Base-by-base conservation (phyloP, 108 stramenopile species). In the Pelagomonas calceolata region DNA sequence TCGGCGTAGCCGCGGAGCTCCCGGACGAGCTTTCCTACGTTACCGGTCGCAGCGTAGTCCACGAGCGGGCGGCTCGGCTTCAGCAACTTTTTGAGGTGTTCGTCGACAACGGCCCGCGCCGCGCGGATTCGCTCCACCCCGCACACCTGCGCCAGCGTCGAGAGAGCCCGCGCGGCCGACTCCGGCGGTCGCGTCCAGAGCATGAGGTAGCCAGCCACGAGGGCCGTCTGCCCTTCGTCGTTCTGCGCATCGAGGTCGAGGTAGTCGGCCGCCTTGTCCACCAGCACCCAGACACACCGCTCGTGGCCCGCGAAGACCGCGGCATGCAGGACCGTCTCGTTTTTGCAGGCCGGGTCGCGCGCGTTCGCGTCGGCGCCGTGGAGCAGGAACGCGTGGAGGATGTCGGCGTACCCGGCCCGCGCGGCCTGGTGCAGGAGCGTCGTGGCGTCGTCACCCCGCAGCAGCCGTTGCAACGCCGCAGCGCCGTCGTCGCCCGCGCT, bases 391-490 rank as follows among this genome's bases (percentile, higher is more conserved):
- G 32, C 32, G 18, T 21, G 17, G 34, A 67, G 5, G 34, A 67
- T 67, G 66, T 67, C 66, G 0, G 66, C 66, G 31, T 32, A 34
- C 5, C 66, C 66, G 34, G 18, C 21, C 33, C 32, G 12, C 66
- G 66, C 66, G 34, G 66, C 66, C 7, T 67, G 34, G 66, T 67
- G 66, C 31, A 67, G 32, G 66, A 67, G 34, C 30, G 66, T 67
- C 17, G 21, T 32, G 4, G 32, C 32, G 34, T 32, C 34, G 18
- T 33, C 34, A 12, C 31, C 21, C 66, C 32, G 5, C 33, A 67
- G 35, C 7, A 18, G 12, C 18, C 17, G 34, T 21, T 21, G 31
- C 12, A 32, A 21, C 66, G 32, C 35, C n/a, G n/a, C n/a, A n/a
- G n/a, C n/a, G 34, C 17, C 66, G 34, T 67, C 34, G 31, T 67